Conservation (phyloP, 345 rosid genomes). For the Excoecaria agallocha region DNA sequence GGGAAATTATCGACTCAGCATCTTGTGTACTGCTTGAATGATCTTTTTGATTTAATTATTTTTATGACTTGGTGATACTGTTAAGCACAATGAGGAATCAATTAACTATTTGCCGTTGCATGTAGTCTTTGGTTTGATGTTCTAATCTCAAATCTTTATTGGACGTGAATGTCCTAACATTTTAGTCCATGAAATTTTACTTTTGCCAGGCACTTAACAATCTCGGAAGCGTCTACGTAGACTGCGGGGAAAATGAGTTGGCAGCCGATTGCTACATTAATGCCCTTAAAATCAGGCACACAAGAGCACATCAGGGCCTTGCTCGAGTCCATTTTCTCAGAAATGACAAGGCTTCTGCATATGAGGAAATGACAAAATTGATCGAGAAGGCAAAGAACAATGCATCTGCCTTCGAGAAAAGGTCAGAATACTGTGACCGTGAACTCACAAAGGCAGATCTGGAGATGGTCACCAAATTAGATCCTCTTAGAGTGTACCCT, state of each 20-base stretch:
- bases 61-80: neutral
- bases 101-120: neutral
- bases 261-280: slow-evolving; percentile 98
- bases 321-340: slow-evolving; percentile 86
- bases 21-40: neutral
- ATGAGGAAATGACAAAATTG: slow-evolving; percentile 85
- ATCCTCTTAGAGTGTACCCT: slow-evolving; percentile 96
- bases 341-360: slow-evolving; percentile 74
- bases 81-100: neutral
- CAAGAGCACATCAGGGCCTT: slow-evolving; percentile 97
- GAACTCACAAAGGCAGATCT: slow-evolving; percentile 84
- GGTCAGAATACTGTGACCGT: slow-evolving; percentile 95
- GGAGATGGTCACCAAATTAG: slow-evolving; percentile 84
- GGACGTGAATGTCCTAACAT: neutral
- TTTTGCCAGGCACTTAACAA: slow-evolving; percentile 87
- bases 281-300: slow-evolving; percentile 87
- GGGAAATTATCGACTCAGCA: neutral
- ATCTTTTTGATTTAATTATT: neutral
- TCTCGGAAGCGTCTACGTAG: slow-evolving; percentile 91
- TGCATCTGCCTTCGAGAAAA: slow-evolving; percentile 96
- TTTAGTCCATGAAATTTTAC: slow-evolving; percentile 4
- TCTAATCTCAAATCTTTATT: neutral
- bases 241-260: slow-evolving; percentile 58
- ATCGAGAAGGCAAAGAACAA: slow-evolving; percentile 81
- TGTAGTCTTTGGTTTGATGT: neutral